A percentile compares a stretch with the other conserved stretches of the same genome.
Conservation (phyloP, 768 basidiomycete species). For the Xerocomellus dryophilus region DNA sequence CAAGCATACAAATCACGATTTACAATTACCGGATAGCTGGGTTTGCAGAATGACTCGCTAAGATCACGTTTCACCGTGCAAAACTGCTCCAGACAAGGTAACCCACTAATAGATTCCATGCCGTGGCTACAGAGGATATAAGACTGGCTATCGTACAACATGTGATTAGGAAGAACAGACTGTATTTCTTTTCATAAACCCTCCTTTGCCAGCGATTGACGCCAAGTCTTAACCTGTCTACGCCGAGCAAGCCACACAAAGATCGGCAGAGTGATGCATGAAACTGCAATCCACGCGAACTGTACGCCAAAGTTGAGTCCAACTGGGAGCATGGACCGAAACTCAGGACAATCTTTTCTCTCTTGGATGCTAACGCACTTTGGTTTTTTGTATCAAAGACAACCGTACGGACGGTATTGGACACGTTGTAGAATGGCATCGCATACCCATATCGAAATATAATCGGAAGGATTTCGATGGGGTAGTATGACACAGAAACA, state of each 20-base stretch:
- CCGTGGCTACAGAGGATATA: neutral
- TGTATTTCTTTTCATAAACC: neutral
- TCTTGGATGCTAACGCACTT: constrained; percentile 36
- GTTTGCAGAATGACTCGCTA: neutral
- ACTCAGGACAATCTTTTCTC: neutral
- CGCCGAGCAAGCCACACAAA: constrained; percentile 44
- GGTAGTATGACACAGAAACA: constrained; percentile 54
- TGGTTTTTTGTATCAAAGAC: constrained; percentile 65
- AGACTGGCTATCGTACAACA: neutral
- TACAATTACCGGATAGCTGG: constrained; percentile 12
- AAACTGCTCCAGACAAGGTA: neutral
- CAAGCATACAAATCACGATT: constrained; percentile 15
- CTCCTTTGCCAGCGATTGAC: constrained; percentile 13
- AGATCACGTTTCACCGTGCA: neutral
- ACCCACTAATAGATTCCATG: neutral
- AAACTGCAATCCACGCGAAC: constrained; percentile 53
- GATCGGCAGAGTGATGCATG: constrained; percentile 49
- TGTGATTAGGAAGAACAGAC: neutral
- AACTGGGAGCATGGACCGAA: constrained; percentile 36
- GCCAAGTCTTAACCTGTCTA: constrained; percentile 24
- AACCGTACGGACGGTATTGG: constrained; percentile 55
- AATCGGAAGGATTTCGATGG: constrained; percentile 54
- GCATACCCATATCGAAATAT: constrained; percentile 68
- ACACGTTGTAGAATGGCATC: constrained; percentile 70
- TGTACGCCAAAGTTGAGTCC: constrained; percentile 62